phyloP scores from a whole-genome alignment of 331 rosid species.

The Malus hybrid region DNA sequence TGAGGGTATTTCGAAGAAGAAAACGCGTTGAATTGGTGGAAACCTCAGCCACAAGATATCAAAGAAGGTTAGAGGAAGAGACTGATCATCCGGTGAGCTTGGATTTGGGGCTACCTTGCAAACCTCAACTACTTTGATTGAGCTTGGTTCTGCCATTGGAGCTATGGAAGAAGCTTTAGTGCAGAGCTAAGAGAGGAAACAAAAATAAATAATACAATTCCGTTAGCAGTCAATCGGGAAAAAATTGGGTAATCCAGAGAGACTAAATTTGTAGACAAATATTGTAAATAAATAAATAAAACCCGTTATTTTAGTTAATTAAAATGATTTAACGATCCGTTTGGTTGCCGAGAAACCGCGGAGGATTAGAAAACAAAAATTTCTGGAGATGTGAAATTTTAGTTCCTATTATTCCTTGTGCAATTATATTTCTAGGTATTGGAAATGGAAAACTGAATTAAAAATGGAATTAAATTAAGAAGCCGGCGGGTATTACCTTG shows the following conservation, averaged over 20 bases:
- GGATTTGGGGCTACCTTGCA: constrained; percentile 16
- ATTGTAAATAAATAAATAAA: neutral
- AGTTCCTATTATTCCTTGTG: neutral
- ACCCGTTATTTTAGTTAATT: neutral
- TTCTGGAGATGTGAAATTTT: neutral
- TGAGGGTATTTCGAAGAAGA: constrained; percentile 23
- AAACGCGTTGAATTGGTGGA: constrained; percentile 23
- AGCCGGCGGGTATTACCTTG: neutral
- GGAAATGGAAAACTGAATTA: neutral
- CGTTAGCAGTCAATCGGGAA: too few species aligned
- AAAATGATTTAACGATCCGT: neutral
- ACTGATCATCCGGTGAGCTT: neutral
- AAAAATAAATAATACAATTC: too few species aligned
- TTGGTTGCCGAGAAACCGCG: neutral
- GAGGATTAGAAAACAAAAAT: neutral
- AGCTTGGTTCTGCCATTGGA: neutral
- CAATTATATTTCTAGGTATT: neutral
- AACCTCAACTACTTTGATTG: constrained; percentile 15
- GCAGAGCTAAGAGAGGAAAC: too few species aligned
- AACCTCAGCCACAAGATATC: constrained; percentile 28
- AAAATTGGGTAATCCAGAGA: too few species aligned
- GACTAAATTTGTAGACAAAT: too few species aligned
- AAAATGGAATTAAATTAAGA: neutral
- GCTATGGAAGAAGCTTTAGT: neutral
- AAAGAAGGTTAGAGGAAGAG: constrained; percentile 27